These are phyloP conservation scores for Spergularia marina DNA, from an alignment of 148 eudicot genomes.

Conservation along the genomic window DNA sequence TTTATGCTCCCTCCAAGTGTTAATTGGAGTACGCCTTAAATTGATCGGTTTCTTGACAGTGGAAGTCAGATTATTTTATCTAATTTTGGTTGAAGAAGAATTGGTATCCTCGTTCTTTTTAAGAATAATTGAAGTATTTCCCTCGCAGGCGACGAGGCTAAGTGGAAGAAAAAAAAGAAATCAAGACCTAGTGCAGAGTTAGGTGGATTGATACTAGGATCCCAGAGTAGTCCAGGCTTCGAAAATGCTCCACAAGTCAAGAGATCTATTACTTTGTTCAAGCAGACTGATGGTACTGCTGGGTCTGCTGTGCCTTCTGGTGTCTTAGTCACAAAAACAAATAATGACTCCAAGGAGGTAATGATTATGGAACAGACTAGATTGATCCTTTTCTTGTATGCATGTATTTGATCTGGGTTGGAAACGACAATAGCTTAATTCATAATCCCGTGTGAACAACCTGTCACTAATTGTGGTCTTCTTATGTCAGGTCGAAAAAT, in stretches of 20 bases:
- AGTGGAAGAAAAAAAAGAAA: slow-evolving; percentile 79
- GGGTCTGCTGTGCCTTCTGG: slow-evolving; percentile 38
- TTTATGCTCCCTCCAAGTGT: neutral
- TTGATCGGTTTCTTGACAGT: neutral
- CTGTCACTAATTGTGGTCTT: slow-evolving; percentile 4
- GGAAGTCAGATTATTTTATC: neutral
- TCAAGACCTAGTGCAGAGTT: slow-evolving; percentile 37
- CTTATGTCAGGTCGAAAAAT: slow-evolving; percentile 57
- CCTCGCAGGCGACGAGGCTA: slow-evolving; percentile 66
- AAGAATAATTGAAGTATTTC: slow-evolving; percentile 1
- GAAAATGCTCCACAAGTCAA: slow-evolving; percentile 47
- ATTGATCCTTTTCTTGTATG: neutral
- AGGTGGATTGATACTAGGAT: slow-evolving; percentile 29
- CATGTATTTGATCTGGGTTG: neutral
- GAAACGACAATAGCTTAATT: neutral
- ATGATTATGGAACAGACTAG: neutral
- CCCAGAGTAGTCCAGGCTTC: slow-evolving; percentile 28
- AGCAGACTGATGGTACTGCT: slow-evolving; percentile 31
- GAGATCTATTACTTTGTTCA: slow-evolving; percentile 39
- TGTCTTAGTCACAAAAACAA: slow-evolving; percentile 34
- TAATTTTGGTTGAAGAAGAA: neutral
- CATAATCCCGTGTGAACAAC: neutral
- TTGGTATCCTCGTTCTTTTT: neutral
- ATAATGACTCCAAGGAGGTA: slow-evolving; percentile 50
- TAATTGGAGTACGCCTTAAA: neutral